Conservation (phyloP, 768 basidiomycete species). For the Amylocystis lapponica region DNA sequence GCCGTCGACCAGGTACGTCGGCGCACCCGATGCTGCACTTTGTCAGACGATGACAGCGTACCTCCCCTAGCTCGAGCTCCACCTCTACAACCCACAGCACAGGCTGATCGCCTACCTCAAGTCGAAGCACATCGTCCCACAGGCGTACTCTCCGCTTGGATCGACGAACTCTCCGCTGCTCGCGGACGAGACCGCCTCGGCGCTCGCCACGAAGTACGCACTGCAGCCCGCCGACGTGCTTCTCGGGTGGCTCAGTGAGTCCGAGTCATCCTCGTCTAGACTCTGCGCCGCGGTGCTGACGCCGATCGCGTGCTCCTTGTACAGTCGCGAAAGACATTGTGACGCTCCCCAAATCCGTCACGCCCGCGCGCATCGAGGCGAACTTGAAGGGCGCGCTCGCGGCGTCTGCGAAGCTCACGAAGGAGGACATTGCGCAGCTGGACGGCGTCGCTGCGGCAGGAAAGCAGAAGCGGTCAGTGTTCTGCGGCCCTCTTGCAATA, state of each 20-base stretch:
- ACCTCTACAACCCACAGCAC: slow-evolving; percentile 72
- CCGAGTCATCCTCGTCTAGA: background rate
- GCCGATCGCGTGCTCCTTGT: no score
- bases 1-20: slow-evolving; percentile 63
- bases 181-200: slow-evolving; percentile 50
- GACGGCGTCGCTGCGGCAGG: slow-evolving; percentile 52
- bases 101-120: slow-evolving; percentile 57
- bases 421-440: slow-evolving; percentile 48
- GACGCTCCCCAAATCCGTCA: slow-evolving; percentile 76
- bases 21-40: background rate
- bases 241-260: slow-evolving; percentile 57
- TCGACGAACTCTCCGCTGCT: slow-evolving; percentile 63
- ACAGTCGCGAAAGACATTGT: slow-evolving; percentile 60
- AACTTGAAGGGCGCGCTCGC: slow-evolving; percentile 49
- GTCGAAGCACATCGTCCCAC: slow-evolving; percentile 59
- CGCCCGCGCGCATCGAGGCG: slow-evolving; percentile 54
- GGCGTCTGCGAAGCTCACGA: slow-evolving; percentile 40
- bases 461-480: slow-evolving; percentile 53
- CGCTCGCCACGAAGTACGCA: slow-evolving; percentile 53
- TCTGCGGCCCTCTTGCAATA: slow-evolving; percentile 3
- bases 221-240: slow-evolving; percentile 53
- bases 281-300: no score
- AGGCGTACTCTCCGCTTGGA: slow-evolving; percentile 82
- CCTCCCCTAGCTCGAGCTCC: slow-evolving; percentile 54
- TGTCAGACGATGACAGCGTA: background rate